A percentile compares a stretch with the other conserved stretches of the same genome.
Evolutionary conservation across 345 rosid genomes (phyloP).

Genomic region (Dipteronia dyeriana): DNA sequence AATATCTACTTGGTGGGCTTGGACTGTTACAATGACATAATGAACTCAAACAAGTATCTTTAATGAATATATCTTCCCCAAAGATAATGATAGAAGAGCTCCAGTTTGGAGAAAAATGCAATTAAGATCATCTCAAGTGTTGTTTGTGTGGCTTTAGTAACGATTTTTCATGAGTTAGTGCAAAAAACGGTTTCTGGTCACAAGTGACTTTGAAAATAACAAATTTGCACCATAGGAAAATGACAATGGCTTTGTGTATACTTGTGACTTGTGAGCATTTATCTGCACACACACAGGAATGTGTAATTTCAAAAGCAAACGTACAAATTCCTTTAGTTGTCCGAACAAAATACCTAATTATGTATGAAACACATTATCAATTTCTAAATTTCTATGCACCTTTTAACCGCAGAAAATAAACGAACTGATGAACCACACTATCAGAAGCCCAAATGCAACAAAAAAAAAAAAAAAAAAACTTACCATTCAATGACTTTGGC

Average conservation of each 20-base stretch:
- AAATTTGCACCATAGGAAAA: background rate
- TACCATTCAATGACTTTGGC: slow-evolving; percentile 89
- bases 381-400: too few relatives aligned
- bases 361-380: background rate
- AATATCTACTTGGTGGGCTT: too few relatives aligned
- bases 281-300: background rate
- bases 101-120: background rate
- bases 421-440: background rate
- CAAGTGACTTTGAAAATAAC: background rate
- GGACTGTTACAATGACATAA: too few relatives aligned
- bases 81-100: background rate
- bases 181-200: background rate
- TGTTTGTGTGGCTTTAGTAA: background rate
- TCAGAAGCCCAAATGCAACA: background rate
- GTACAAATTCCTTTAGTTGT: too few relatives aligned
- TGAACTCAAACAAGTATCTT: background rate
- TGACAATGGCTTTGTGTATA: background rate
- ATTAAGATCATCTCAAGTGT: background rate
- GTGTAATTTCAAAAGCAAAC: background rate
- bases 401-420: background rate
- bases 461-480: slow-evolving; percentile 9
- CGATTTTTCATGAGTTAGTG: background rate
- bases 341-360: background rate
- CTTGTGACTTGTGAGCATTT: background rate
- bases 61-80: background rate